These are phyloP conservation scores for Solanum hybrid DNA, from an alignment of 305 asterid genomes.

Conservation along the genomic window DNA sequence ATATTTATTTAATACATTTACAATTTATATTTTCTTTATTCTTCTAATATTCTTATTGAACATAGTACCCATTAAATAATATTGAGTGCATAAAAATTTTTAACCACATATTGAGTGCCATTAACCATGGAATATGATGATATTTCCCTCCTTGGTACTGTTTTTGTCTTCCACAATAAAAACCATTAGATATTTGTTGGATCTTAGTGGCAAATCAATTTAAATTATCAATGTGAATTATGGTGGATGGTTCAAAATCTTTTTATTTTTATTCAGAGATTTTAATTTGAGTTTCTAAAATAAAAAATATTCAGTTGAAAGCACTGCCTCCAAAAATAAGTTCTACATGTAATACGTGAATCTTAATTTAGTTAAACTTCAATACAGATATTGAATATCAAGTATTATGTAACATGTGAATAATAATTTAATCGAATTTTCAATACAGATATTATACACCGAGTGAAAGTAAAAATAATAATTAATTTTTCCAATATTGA, in stretches of 20 bases:
- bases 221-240: neutral
- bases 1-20: no score
- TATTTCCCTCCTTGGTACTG: neutral
- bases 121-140: neutral
- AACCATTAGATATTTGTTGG: neutral
- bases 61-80: no score
- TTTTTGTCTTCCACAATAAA: neutral
- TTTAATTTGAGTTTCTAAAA: neutral
- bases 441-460: no score
- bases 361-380: no score
- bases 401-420: neutral
- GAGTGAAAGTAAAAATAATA: neutral
- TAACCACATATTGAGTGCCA: neutral
- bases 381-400: no score
- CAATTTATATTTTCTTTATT: neutral
- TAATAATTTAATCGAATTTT: no score
- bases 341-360: neutral
- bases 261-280: neutral
- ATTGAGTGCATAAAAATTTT: neutral
- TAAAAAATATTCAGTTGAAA: no score
- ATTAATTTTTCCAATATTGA: neutral
- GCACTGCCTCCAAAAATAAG: neutral
- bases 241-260: neutral
- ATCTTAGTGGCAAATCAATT: neutral
- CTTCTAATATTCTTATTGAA: no score